These are phyloP conservation scores for Candida sanyiensis DNA, from an alignment of 805 yeast species.

Conservation along the genomic window DNA sequence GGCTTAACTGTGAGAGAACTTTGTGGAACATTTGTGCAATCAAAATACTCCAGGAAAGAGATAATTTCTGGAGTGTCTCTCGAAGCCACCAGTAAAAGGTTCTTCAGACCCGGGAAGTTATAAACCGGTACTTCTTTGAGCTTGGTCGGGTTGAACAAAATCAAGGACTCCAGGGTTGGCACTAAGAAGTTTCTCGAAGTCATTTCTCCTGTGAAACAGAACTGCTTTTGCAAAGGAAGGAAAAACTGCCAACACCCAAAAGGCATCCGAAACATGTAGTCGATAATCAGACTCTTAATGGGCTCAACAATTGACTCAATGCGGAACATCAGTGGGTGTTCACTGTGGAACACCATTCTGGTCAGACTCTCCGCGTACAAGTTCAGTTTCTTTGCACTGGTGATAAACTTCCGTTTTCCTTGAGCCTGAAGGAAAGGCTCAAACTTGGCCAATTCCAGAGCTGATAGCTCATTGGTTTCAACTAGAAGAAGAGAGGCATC, in stretches of 20 bases:
- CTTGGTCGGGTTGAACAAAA: background rate
- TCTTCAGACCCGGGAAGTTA: background rate
- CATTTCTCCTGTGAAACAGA: background rate
- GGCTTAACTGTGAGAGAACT: background rate
- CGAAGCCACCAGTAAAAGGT: background rate
- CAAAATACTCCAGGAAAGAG: background rate
- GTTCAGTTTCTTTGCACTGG: background rate
- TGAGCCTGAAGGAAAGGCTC: background rate
- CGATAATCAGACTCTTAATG: background rate
- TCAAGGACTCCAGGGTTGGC: slow-evolving; percentile 1
- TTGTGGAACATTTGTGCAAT: background rate
- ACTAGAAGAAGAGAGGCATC: background rate
- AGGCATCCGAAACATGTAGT: background rate
- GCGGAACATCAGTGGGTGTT: background rate
- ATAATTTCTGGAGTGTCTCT: background rate
- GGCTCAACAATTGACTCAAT: background rate
- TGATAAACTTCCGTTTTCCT: background rate
- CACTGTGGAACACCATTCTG: background rate
- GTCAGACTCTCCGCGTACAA: background rate
- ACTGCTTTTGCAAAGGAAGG: slow-evolving; percentile 1
- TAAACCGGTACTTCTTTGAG: background rate
- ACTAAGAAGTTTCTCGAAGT: background rate
- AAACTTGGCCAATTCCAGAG: background rate
- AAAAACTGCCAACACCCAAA: slow-evolving; percentile 1
- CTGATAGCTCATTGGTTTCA: background rate